Evolutionary conservation across 331 rosid species (phyloP).

Genomic region (Saraca asoca): DNA sequence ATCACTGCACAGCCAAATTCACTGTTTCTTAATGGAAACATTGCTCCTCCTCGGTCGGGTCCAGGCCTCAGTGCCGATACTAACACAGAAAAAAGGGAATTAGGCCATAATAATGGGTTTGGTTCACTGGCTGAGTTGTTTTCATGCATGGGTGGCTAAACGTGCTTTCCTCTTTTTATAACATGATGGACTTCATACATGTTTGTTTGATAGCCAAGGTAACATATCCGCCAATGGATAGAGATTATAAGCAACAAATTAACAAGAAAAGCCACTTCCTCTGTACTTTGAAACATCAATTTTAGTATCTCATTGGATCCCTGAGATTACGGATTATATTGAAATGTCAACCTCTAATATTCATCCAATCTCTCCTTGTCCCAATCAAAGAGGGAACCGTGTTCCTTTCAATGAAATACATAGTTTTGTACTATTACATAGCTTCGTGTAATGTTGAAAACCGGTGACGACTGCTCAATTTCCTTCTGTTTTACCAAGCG

Average conservation of each 20-base stretch:
- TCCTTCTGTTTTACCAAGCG: no score
- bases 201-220: no score
- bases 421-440: no score
- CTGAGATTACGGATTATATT: neutral
- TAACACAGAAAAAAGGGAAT: slow-evolving; percentile 33
- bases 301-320: neutral
- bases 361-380: neutral
- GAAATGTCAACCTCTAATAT: neutral
- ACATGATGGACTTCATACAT: no score
- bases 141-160: slow-evolving; percentile 48
- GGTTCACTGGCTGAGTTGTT: slow-evolving; percentile 39
- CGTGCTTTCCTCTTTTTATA: neutral
- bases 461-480: no score
- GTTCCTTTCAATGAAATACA: neutral
- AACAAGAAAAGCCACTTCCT: no score
- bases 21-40: slow-evolving; percentile 57
- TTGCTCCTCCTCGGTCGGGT: slow-evolving; percentile 63
- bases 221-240: no score
- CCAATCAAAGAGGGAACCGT: no score
- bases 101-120: slow-evolving; percentile 22
- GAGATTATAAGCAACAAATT: no score
- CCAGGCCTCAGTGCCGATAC: slow-evolving; percentile 29
- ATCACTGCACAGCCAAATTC: slow-evolving; percentile 47
- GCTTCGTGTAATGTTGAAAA: no score
- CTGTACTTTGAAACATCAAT: no score